Conservation (phyloP, 225 moss, liverwort and hornwort genomes). For the Neckera pumila region DNA sequence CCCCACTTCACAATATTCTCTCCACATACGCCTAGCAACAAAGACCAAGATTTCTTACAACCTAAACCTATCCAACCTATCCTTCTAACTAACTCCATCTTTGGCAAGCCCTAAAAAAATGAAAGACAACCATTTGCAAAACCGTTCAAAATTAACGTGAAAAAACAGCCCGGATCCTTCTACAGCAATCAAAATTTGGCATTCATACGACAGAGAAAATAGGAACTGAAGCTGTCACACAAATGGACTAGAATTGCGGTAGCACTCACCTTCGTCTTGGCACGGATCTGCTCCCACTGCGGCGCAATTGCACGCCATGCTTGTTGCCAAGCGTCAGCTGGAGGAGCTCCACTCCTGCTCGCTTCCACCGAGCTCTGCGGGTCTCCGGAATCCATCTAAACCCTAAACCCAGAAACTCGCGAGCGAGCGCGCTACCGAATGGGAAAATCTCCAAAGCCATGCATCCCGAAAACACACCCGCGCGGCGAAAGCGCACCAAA, state of each 20-base stretch:
- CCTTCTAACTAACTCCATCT: not conserved
- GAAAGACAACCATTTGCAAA: not conserved
- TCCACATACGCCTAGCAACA: not conserved
- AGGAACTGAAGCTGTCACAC: not conserved
- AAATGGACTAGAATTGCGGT: not conserved
- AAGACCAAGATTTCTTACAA: not conserved
- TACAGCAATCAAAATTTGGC: not conserved
- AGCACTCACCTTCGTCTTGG: constrained; percentile 39
- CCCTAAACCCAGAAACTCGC: not conserved
- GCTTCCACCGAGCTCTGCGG: constrained; percentile 13
- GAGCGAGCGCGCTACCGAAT: not conserved
- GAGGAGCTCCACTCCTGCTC: constrained; percentile 16
- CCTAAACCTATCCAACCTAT: not conserved
- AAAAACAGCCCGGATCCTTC: not conserved
- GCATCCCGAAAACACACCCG: not conserved
- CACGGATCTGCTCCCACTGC: constrained; percentile 53
- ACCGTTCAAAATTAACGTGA: not conserved
- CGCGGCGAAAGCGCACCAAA: not conserved
- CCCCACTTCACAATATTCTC: not conserved
- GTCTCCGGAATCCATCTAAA: constrained; percentile 13
- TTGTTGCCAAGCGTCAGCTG: constrained; percentile 56
- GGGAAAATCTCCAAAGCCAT: not conserved
- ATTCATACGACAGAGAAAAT: not conserved
- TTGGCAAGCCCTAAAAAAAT: not conserved
- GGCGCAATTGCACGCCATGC: constrained; percentile 57